phyloP scores from a whole-genome alignment of 352 stramenopile species.

The Globisporangium recalcitrans region DNA sequence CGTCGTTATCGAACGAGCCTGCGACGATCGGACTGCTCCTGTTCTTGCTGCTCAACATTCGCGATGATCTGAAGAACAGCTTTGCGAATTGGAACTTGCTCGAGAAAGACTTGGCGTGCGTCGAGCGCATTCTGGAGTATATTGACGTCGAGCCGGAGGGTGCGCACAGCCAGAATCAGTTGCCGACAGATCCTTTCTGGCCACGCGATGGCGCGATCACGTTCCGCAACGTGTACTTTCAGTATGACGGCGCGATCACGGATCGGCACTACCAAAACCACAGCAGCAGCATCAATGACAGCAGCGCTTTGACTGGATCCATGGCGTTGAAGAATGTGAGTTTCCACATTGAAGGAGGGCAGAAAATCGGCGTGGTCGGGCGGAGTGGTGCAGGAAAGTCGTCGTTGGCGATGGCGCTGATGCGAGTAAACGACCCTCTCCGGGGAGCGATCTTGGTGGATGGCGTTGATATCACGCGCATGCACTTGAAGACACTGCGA shows the following conservation, averaged over 20 bases:
- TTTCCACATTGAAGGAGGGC: slow-evolving; percentile 36
- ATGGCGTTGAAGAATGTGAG: slow-evolving; percentile 43
- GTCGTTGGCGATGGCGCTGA: slow-evolving; percentile 50
- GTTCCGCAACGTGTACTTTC: slow-evolving; percentile 36
- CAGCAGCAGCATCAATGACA: neutral
- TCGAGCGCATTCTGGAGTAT: slow-evolving; percentile 41
- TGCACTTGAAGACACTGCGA: slow-evolving; percentile 36
- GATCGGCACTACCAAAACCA: slow-evolving; percentile 27
- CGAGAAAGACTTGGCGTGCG: slow-evolving; percentile 25
- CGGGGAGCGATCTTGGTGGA: slow-evolving; percentile 84
- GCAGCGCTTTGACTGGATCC: slow-evolving; percentile 7
- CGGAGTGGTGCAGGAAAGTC: slow-evolving; percentile 63
- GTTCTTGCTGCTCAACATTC: slow-evolving; percentile 40
- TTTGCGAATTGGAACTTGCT: slow-evolving; percentile 33
- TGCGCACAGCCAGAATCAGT: neutral
- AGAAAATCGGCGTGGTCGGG: slow-evolving; percentile 57
- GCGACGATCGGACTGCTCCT: slow-evolving; percentile 34
- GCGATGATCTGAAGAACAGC: slow-evolving; percentile 16
- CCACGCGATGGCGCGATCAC: slow-evolving; percentile 23
- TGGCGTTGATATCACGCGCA: slow-evolving; percentile 64
- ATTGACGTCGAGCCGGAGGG: slow-evolving; percentile 17
- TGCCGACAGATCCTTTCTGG: slow-evolving; percentile 24
- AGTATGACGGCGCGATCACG: slow-evolving; percentile 9
- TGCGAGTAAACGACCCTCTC: slow-evolving; percentile 34
- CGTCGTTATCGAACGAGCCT: slow-evolving; percentile 5